Evolutionary conservation across 768 basidiomycete genomes (phyloP).

Genomic region (Floccularia luteovirens): DNA sequence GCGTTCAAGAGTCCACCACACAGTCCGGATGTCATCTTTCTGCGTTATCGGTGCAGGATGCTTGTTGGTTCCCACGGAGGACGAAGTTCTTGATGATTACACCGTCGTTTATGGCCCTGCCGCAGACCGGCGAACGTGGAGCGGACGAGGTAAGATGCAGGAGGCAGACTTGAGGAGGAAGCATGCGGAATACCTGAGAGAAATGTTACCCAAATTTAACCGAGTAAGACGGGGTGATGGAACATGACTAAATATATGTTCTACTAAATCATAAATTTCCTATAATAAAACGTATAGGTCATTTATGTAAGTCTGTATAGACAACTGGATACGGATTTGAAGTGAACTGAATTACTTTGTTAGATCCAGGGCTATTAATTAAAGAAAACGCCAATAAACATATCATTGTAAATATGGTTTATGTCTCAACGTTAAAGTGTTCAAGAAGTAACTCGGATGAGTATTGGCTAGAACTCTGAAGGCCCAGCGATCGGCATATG

Average conservation of each 20-base stretch:
- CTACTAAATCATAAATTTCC: not conserved
- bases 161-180: conserved; percentile 80
- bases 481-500: no score
- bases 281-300: not conserved
- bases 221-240: conserved; percentile 57
- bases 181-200: conserved; percentile 86
- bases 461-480: no score
- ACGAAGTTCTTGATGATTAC: conserved; percentile 74
- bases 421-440: no score
- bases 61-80: conserved; percentile 70
- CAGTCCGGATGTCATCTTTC: conserved; percentile 68
- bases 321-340: no score
- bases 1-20: conserved; percentile 76
- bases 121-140: conserved; percentile 75
- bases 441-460: no score
- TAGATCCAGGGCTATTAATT: no score
- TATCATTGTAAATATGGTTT: no score
- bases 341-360: no score
- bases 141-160: conserved; percentile 76
- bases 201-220: conserved; percentile 90
- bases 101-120: conserved; percentile 78
- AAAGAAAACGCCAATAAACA: no score
- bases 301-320: no score
- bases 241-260: conserved; percentile 22
- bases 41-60: conserved; percentile 82